Conservation (phyloP, 371 early-diverging fungal species). For the Chytridium lagenaria region DNA sequence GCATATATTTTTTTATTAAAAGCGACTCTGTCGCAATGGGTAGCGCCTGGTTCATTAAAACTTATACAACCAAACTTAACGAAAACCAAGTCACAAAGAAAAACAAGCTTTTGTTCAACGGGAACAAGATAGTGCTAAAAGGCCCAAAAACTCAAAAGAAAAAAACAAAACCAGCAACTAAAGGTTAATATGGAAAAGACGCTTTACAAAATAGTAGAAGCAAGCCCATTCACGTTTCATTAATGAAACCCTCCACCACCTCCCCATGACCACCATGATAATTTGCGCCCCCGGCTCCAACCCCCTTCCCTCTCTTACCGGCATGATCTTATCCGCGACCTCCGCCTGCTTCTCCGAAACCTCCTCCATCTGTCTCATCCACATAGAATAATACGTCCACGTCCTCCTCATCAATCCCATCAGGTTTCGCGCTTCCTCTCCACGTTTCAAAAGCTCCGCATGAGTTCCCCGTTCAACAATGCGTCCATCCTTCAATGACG, state of each 20-base stretch:
- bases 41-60: too few species aligned
- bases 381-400: slow-evolving; percentile 85
- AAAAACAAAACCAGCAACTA: too few species aligned
- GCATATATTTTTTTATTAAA: too few species aligned
- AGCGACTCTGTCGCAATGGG: too few species aligned
- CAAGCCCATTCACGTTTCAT: too few species aligned
- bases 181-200: too few species aligned
- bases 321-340: slow-evolving; percentile 3
- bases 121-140: too few species aligned
- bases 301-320: slow-evolving; percentile 3
- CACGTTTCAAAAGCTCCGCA: slow-evolving; percentile 67
- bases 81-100: too few species aligned
- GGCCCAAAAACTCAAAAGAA: too few species aligned
- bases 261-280: background rate
- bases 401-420: slow-evolving; percentile 39
- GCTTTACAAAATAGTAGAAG: too few species aligned
- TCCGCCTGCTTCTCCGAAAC: slow-evolving; percentile 35
- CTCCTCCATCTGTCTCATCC: slow-evolving; percentile 87
- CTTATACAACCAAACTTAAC: too few species aligned
- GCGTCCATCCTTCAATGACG: slow-evolving; percentile 79
- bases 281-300: background rate
- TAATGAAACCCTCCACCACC: slow-evolving; percentile 11
- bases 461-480: slow-evolving; percentile 81
- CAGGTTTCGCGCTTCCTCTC: slow-evolving; percentile 29
- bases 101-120: too few species aligned